Evolutionary conservation across 1,139 yeast genomes (phyloP), one percentile per base, ranked within the genome.

Genomic region (Sugiyamaella novakii): DNA sequence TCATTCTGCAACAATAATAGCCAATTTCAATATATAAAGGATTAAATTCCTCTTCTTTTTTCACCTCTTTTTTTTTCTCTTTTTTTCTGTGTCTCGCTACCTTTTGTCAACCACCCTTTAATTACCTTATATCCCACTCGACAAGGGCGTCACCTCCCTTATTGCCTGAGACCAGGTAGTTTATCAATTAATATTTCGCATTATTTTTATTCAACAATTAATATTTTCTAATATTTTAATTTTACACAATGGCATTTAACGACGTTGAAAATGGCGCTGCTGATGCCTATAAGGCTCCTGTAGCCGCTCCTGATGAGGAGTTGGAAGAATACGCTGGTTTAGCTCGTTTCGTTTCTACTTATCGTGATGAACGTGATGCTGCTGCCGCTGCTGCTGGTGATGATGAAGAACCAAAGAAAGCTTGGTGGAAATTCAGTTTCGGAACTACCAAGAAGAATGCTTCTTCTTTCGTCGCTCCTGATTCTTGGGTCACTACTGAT

Each of bases 401-500:
- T 2, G 59, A 50, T n/a, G 64, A 55, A 3, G 61, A 56, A 28
- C 33, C 29, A 29, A 55, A 55, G 51, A 47, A 52, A 21, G 59
- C 61, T 49, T 59, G 63, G 63, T 59, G 51, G 50, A 59, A 59
- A 49, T 59, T 59, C 54, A 47, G 55, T 18, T 43, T 41, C 27
- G 51, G 51, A 5, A 14, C 38, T 17, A 49, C 39, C 45, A 51
- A 53, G 47, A 28, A 42, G 14, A 42, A 39, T 15, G 54, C 41
- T 25, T 55, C 42, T 27, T 58, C 56, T 30, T 66, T 65, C 53
- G 55, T 48, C 19, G 58, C 62, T 35, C 70, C 70, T 31, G 70
- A 66, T 35, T 54, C 66, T 25, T 66, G 70, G 70, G 51, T 64
- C 46, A 55, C 63, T 49, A 80, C 84, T 54, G 79, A 77, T 70